A percentile compares a stretch with the other conserved stretches of the same genome.
phyloP scores from a whole-genome alignment of 1,284 basidiomycete genomes.

The Singerocomus inundabilis region DNA sequence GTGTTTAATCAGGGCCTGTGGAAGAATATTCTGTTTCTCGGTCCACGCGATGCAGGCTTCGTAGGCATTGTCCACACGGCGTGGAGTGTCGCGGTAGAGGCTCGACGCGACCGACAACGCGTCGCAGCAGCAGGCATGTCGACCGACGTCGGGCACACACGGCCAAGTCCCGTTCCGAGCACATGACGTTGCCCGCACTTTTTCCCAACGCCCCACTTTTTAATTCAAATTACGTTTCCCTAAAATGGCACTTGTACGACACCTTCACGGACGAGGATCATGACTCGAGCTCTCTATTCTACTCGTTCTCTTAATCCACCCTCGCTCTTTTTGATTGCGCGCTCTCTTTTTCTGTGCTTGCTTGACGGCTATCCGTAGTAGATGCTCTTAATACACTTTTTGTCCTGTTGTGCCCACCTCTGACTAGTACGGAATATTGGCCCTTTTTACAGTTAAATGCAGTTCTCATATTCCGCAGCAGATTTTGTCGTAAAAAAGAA shows the following conservation, averaged over 20 bases:
- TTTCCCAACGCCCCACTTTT: constrained; percentile 9
- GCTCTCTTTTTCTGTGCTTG: constrained; percentile 4
- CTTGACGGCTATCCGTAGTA: constrained; percentile 16
- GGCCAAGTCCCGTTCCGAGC: constrained; percentile 8
- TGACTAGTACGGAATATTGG: too few relatives aligned
- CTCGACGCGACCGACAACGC: constrained; percentile 33
- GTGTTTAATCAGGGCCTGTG: constrained; percentile 43
- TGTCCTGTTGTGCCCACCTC: too few relatives aligned
- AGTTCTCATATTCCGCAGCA: too few relatives aligned
- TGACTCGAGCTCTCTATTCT: constrained; percentile 14
- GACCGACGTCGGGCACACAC: constrained; percentile 10
- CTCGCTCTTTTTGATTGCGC: too few relatives aligned
- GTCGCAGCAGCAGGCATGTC: constrained; percentile 10
- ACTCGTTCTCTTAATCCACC: constrained; percentile 25
- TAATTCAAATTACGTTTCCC: constrained; percentile 16
- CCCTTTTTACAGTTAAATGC: too few relatives aligned
- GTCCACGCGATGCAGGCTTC: constrained; percentile 36
- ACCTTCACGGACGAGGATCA: constrained; percentile 29
- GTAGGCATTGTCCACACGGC: constrained; percentile 39
- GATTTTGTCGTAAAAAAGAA: too few relatives aligned
- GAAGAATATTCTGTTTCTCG: constrained; percentile 44
- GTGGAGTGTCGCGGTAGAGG: constrained; percentile 45
- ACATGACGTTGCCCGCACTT: constrained; percentile 18
- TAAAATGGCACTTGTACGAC: constrained; percentile 28
- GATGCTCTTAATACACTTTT: constrained; percentile 22